Evolutionary conservation across 2,329 filamentous ascomycete genomes (phyloP), one percentile per base, ranked within the genome.

Genomic region (Bipolaris sorokiniana): DNA sequence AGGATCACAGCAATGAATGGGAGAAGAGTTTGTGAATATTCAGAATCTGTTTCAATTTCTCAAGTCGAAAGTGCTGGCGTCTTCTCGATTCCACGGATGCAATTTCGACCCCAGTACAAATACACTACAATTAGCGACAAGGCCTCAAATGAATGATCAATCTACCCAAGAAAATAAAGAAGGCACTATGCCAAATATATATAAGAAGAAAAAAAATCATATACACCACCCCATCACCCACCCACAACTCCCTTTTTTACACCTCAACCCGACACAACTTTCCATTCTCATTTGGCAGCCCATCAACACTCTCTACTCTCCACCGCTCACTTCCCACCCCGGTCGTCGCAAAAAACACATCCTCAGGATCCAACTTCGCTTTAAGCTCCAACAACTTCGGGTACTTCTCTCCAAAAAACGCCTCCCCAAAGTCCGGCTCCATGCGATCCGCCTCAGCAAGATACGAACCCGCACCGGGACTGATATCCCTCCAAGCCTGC

Each of bases 261-360:
- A 31, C 10, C 10, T 31, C 28, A 5, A 73, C 71, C 13, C 73
- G 65, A 51, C 73, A 75, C 28, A 76, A 46, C 58, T 73, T 74
- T 7, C 73, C 73, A 36, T 76, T 74, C 62, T 76, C 71, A 45
- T 75, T 75, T 5, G 71, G 71, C 36, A 75, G 33, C 2, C 72
- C 70, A 52, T 74, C 72, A 3, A 69, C 63, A 34, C 70, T 74
- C 58, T 73, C 68, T 1, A 76, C 73, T 40, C 38, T 67, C 72
- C 72, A 76, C 52, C 66, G 56, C 60, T 76, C 73, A 33, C 72
- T 75, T 0, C 73, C 73, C 2, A 75, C 73, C 15, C 65, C 66
- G 0, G 72, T 75, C 0, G 64, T 63, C 1, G 70, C 72, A 47
- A 69, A 76, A 51, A 77, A 76, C 1, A 77, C 66, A 51, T 71